phyloP scores from a whole-genome alignment of 495 filamentous ascomycete genomes.

The Aspergillus olivimuriae region DNA sequence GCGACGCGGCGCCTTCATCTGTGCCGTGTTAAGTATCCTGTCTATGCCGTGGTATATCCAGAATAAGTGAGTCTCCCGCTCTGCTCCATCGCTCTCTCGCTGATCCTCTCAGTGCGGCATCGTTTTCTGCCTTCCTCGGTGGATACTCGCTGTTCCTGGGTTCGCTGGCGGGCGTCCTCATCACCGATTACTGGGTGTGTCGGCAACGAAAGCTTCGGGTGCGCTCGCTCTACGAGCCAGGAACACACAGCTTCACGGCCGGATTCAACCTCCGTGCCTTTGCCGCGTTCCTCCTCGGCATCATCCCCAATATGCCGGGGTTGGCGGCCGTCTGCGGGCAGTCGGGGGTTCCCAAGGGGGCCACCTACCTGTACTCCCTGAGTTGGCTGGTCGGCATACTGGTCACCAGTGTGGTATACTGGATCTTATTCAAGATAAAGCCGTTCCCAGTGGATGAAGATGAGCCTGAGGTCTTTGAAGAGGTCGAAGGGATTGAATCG shows the following conservation, averaged over 20 bases:
- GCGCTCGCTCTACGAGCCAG: conserved; percentile 31
- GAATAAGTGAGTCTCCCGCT: conserved; percentile 15
- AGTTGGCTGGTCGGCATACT: conserved; percentile 12
- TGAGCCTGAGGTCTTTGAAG: conserved; percentile 4
- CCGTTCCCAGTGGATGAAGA: conserved; percentile 11
- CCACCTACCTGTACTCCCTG: conserved; percentile 9
- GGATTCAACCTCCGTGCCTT: conserved; percentile 38
- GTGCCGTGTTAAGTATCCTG: conserved; percentile 25
- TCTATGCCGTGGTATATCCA: conserved; percentile 48
- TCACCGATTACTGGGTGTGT: conserved; percentile 42
- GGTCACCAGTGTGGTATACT: conserved; percentile 6
- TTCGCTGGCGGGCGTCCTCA: conserved; percentile 39
- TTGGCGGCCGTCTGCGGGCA: conserved; percentile 12
- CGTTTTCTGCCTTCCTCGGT: conserved; percentile 38
- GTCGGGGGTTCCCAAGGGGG: conserved; percentile 7
- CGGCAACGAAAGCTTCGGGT: conserved; percentile 26
- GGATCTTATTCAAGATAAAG: conserved; percentile 5
- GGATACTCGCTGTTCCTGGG: conserved; percentile 43
- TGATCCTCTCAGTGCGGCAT: conserved; percentile 16
- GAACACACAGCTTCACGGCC: conserved; percentile 37
- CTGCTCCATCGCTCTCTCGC: not conserved
- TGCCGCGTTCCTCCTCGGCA: conserved; percentile 30
- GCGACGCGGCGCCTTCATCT: conserved; percentile 33
- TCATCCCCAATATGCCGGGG: conserved; percentile 37
- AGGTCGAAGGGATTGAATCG: conserved; percentile 5